Evolutionary conservation across 345 rosid genomes (phyloP).

Genomic region (Conringia planisiliqua): DNA sequence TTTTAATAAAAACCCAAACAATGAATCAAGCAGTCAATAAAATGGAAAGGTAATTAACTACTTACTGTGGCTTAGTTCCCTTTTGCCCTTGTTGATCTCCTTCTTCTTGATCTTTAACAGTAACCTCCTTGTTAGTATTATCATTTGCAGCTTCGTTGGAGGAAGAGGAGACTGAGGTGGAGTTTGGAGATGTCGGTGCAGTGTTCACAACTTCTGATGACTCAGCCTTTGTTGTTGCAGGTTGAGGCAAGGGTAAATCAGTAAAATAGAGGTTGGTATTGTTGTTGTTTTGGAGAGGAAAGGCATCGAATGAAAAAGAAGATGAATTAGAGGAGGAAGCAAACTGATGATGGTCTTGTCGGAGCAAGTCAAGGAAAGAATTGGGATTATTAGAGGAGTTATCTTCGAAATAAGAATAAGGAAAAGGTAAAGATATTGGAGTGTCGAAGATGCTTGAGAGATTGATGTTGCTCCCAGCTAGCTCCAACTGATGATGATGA

Average conservation of each 20-base stretch:
- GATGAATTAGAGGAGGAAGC: slow-evolving; percentile 26
- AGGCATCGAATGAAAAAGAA: slow-evolving; percentile 56
- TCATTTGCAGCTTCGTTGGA: slow-evolving; percentile 67
- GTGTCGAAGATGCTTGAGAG: slow-evolving; percentile 60
- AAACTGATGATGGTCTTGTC: slow-evolving; percentile 32
- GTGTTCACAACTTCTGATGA: slow-evolving; percentile 73
- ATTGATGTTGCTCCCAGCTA: slow-evolving; percentile 28
- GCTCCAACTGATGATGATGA: slow-evolving; percentile 39
- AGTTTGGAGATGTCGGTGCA: slow-evolving; percentile 77
- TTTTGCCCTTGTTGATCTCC: slow-evolving; percentile 54
- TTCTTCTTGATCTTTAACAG: slow-evolving; percentile 51
- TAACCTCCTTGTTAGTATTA: slow-evolving; percentile 25
- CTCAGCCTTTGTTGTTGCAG: slow-evolving; percentile 40
- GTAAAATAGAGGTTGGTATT: slow-evolving; percentile 23
- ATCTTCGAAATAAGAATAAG: slow-evolving; percentile 30
- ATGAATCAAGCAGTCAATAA: background rate
- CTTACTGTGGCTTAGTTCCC: slow-evolving; percentile 72
- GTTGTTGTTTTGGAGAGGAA: slow-evolving; percentile 29
- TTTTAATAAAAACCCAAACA: background rate
- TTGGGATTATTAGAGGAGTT: slow-evolving; percentile 11
- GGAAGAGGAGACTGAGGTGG: slow-evolving; percentile 74
- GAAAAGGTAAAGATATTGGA: slow-evolving; percentile 35
- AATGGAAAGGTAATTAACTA: background rate
- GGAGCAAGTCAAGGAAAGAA: slow-evolving; percentile 55
- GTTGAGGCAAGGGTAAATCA: slow-evolving; percentile 18